A percentile compares a stretch with the other conserved stretches of the same genome.
These are phyloP conservation scores for Phoma sp. DNA, from an alignment of 2,329 filamentous ascomycete genomes.

Conservation along the genomic window DNA sequence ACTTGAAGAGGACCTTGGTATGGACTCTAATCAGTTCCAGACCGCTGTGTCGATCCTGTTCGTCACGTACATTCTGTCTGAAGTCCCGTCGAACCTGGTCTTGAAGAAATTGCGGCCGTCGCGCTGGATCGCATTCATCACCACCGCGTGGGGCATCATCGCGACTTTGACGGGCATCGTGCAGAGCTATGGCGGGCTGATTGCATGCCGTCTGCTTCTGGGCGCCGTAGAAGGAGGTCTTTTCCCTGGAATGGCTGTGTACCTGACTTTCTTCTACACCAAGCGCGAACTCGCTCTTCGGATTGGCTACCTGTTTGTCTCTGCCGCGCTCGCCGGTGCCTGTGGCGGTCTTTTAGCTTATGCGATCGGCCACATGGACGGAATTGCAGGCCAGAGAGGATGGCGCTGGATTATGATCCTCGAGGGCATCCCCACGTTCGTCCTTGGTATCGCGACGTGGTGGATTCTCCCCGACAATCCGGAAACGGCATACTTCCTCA, in stretches of 20 bases:
- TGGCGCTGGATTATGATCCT: slow-evolving; percentile 77
- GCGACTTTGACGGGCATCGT: slow-evolving; percentile 74
- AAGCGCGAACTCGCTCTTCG: slow-evolving; percentile 74
- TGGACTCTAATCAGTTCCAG: slow-evolving; percentile 72
- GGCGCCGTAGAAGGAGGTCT: slow-evolving; percentile 73
- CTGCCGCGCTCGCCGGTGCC: slow-evolving; percentile 73
- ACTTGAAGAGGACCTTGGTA: slow-evolving; percentile 66
- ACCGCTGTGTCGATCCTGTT: slow-evolving; percentile 55
- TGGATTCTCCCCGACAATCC: slow-evolving; percentile 71
- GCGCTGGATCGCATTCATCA: slow-evolving; percentile 66
- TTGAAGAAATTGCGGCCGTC: slow-evolving; percentile 54
- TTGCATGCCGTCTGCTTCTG: slow-evolving; percentile 73
- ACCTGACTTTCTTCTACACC: slow-evolving; percentile 78
- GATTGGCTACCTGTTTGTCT: slow-evolving; percentile 75
- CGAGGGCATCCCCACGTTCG: slow-evolving; percentile 62
- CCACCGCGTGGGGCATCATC: slow-evolving; percentile 62
- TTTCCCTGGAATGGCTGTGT: slow-evolving; percentile 72
- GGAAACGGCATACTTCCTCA: slow-evolving; percentile 68
- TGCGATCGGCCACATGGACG: slow-evolving; percentile 75
- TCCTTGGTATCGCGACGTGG: slow-evolving; percentile 63
- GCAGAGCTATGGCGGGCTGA: slow-evolving; percentile 67
- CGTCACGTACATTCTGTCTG: slow-evolving; percentile 54
- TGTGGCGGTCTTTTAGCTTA: slow-evolving; percentile 76
- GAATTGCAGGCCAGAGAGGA: slow-evolving; percentile 66
- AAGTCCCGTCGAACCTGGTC: slow-evolving; percentile 56